These are phyloP conservation scores for Curvularia eragrostidis DNA, from an alignment of 2,329 filamentous ascomycete species.

Conservation along the genomic window DNA sequence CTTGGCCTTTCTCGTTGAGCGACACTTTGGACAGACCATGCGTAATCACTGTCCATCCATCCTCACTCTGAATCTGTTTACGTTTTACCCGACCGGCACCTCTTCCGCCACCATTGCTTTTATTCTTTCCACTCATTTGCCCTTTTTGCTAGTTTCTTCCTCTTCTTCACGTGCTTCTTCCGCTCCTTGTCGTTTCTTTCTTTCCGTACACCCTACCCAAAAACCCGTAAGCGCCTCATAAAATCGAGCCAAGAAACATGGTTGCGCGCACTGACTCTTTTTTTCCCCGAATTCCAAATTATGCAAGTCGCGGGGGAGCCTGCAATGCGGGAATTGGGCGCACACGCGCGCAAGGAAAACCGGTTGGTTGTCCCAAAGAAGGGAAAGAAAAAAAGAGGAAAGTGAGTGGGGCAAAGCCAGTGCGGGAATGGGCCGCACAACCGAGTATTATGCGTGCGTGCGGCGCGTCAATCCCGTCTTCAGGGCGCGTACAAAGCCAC, in stretches of 20 bases:
- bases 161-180: neutral
- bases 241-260: neutral
- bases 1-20: constrained; percentile 3
- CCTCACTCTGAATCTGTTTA: constrained; percentile 35
- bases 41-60: constrained; percentile 50
- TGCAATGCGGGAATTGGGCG: no score
- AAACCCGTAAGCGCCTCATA: neutral
- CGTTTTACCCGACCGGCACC: constrained; percentile 39
- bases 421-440: neutral
- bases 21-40: constrained; percentile 29
- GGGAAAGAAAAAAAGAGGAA: neutral
- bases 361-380: neutral
- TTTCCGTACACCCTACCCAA: neutral
- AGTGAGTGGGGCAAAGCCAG: neutral
- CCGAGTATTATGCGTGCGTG: neutral
- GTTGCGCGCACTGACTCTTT: neutral
- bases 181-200: neutral
- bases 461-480: neutral
- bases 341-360: no score
- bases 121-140: constrained; percentile 1
- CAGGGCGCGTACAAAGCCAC: neutral
- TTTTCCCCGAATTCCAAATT: no score
- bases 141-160: neutral
- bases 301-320: no score
- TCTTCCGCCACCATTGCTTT: neutral